Conservation (phyloP, 495 filamentous ascomycete genomes). For the Immersiella caudata region DNA sequence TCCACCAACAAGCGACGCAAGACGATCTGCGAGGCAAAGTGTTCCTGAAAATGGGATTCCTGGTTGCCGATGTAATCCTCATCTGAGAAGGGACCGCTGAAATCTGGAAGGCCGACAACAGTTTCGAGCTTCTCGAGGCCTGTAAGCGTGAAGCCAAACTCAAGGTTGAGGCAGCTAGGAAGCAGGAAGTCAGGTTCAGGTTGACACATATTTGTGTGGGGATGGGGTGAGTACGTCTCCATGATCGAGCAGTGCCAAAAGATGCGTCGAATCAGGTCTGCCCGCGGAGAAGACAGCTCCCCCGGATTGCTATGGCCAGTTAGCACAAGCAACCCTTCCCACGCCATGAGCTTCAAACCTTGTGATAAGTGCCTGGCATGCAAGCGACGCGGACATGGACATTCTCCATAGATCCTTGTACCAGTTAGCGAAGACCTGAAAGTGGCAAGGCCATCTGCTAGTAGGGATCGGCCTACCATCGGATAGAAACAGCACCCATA, state of each 20-base stretch:
- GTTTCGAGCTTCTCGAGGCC: slow-evolving; percentile 55
- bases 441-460: neutral
- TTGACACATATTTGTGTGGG: slow-evolving; percentile 2
- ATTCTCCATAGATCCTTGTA: slow-evolving; percentile 61
- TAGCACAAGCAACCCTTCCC: slow-evolving; percentile 13
- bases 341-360: slow-evolving; percentile 39
- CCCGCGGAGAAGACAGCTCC: slow-evolving; percentile 50
- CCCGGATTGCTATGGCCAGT: slow-evolving; percentile 43
- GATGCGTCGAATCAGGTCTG: slow-evolving; percentile 55
- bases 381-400: slow-evolving; percentile 54
- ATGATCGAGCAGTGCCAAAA: slow-evolving; percentile 64
- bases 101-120: slow-evolving; percentile 55
- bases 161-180: slow-evolving; percentile 53
- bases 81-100: slow-evolving; percentile 48
- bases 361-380: slow-evolving; percentile 55
- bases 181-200: neutral
- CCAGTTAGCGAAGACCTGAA: slow-evolving; percentile 18
- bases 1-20: slow-evolving; percentile 55
- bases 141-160: slow-evolving; percentile 58
- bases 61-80: slow-evolving; percentile 54
- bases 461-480: slow-evolving; percentile 40
- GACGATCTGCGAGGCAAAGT: slow-evolving; percentile 61
- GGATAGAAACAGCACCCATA: slow-evolving; percentile 55
- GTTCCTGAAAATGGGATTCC: slow-evolving; percentile 55
- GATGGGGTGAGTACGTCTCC: slow-evolving; percentile 51